Evolutionary conservation across 164 flowering plant genomes (phyloP), one percentile per base, ranked within the genome.

Genomic region (Kalanchoe fedtschenkoi): DNA sequence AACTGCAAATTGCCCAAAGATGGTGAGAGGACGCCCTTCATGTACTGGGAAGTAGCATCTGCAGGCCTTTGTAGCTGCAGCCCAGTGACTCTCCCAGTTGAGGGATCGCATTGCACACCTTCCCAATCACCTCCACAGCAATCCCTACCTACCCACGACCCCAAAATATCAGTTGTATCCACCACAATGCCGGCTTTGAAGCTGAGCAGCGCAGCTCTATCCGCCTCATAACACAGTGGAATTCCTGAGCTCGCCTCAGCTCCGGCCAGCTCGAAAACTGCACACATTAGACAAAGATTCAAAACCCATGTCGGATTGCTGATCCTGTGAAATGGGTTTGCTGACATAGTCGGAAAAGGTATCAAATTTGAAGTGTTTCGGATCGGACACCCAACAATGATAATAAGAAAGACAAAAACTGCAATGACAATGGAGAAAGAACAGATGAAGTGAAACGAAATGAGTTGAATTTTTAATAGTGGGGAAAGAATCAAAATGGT

Each of bases 121-220:
- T 88, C 98, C 98, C 98, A 92, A 51, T 79, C 89, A 38, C 95
- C 95, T 24, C 72, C 75, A 63, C 98, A 92, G 70, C 97, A 89
- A 60, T 92, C 92, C 38, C 24, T 73, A 14, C 90, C 90, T 9
- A 70, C 64, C 98, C 98, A 92, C 57, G 97, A 71, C 4, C 86
- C 69, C 0, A 92, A 78, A 63, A 71, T 56, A 1, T 67, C 89
- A 9, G 98, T 88, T 4, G 96, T 89, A 75, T 88, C 97, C 71
- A 69, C 70, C 33, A 58, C 29, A 47, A 89, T 85, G 61, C 69
- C 77, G 58, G 85, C 66, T 70, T 88, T 92, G 85, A 92, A 86
- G 58, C 81, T 72, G 29, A 89, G 77, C 42, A 92, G 88, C 4
- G 95, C 78, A 61, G 63, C 70, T 68, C 90, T 84, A 43, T 92